These are phyloP conservation scores for Podaxis carcinomalis DNA, from an alignment of 768 basidiomycete species.

Conservation along the genomic window DNA sequence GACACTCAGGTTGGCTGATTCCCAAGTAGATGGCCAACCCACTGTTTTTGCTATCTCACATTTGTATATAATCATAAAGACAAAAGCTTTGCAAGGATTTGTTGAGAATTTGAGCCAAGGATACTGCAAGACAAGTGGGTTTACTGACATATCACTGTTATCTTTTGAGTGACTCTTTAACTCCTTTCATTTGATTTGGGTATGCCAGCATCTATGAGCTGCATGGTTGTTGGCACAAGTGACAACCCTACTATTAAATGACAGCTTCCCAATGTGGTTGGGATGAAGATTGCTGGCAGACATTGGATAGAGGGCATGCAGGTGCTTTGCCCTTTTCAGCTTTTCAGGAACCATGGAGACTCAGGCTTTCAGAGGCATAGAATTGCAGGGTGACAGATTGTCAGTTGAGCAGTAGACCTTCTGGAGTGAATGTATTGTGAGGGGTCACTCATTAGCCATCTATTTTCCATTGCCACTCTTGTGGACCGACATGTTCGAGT, in stretches of 20 bases:
- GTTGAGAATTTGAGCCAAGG: neutral
- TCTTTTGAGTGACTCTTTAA: constrained; percentile 5
- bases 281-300: neutral
- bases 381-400: neutral
- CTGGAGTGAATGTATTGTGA: neutral
- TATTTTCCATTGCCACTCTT: neutral
- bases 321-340: neutral
- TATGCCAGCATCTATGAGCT: constrained; percentile 5
- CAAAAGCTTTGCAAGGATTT: neutral
- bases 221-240: constrained; percentile 9
- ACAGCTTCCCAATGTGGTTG: neutral
- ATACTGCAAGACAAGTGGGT: neutral
- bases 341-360: neutral
- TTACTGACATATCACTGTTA: neutral
- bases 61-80: neutral
- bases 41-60: neutral
- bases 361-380: neutral
- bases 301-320: neutral
- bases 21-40: neutral
- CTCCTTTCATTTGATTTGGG: constrained; percentile 6
- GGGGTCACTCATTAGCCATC: neutral
- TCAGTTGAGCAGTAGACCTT: neutral
- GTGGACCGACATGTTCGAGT: neutral
- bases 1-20: neutral
- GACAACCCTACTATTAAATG: constrained; percentile 7